Percentiles rank a stretch among this genome's conserved stretches.
These are phyloP conservation scores for Penicillium samsonianum DNA, from an alignment of 495 filamentous ascomycete genomes.

Conservation along the genomic window DNA sequence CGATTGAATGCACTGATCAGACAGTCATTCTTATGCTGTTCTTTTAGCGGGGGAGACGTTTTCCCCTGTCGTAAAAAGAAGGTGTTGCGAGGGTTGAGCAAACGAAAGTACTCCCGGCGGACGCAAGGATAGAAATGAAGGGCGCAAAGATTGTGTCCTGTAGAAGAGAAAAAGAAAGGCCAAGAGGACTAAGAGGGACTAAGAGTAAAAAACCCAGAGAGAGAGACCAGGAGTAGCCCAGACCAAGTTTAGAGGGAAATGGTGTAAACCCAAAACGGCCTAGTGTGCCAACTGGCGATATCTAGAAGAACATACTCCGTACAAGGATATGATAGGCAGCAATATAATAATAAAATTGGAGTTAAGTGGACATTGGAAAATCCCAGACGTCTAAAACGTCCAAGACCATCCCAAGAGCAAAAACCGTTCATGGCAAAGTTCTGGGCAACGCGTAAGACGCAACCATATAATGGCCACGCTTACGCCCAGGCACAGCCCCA, in stretches of 20 bases:
- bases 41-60: constrained; percentile 4
- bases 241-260: constrained; percentile 5
- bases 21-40: not conserved
- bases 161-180: not conserved
- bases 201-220: not conserved
- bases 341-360: not conserved
- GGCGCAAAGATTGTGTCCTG: not conserved
- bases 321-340: constrained; percentile 5
- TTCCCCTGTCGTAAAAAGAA: constrained; percentile 12
- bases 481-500: not conserved
- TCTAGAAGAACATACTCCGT: not conserved
- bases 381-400: not conserved
- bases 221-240: constrained; percentile 1
- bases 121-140: constrained; percentile 8
- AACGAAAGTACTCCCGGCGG: constrained; percentile 9
- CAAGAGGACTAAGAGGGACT: not conserved
- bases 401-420: not conserved
- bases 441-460: constrained; percentile 2
- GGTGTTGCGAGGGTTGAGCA: constrained; percentile 4
- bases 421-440: not conserved
- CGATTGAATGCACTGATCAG: not conserved
- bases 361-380: not conserved
- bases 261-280: constrained; percentile 14
- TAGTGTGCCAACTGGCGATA: constrained; percentile 6
- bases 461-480: not conserved